Percentiles rank a stretch among this genome's conserved stretches.
These are phyloP conservation scores for Psilocybe azurescens DNA, from an alignment of 768 basidiomycete species.

Conservation along the genomic window DNA sequence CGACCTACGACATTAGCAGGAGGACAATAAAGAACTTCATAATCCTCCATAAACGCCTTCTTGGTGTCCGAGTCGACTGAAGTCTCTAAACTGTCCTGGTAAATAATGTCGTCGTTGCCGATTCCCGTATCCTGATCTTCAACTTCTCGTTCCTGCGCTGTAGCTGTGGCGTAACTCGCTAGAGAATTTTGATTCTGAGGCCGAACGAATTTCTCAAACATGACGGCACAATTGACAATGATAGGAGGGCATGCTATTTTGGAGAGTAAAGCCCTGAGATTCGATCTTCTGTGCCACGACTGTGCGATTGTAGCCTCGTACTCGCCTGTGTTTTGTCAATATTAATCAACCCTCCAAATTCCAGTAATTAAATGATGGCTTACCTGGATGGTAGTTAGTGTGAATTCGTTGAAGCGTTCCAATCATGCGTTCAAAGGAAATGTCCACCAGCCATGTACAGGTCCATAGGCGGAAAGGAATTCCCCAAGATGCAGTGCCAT, in stretches of 20 bases:
- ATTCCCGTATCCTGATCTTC: too few species aligned
- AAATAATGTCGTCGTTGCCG: neutral
- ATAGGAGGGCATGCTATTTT: neutral
- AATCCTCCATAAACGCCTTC: too few species aligned
- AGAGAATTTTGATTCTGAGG: constrained; percentile 6
- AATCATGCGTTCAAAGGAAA: constrained; percentile 44
- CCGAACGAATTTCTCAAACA: constrained; percentile 4
- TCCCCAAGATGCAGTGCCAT: constrained; percentile 18
- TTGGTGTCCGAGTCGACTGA: too few species aligned
- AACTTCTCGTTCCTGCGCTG: neutral
- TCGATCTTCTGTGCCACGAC: constrained; percentile 6
- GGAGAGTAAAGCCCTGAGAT: constrained; percentile 9
- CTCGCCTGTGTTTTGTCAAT: constrained; percentile 8
- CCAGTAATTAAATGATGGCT: too few species aligned
- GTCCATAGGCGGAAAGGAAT: constrained; percentile 33
- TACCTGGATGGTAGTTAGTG: constrained; percentile 31
- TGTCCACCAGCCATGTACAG: constrained; percentile 42
- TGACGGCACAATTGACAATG: neutral
- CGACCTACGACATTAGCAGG: too few species aligned
- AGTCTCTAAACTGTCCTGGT: too few species aligned
- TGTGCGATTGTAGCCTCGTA: constrained; percentile 16
- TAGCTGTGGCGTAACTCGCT: neutral
- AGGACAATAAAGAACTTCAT: too few species aligned
- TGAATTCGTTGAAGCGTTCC: constrained; percentile 37
- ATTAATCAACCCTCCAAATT: neutral